These are phyloP conservation scores for Pinus tabuliformis DNA, from an alignment of 75 land plant genomes.

Conservation along the genomic window DNA sequence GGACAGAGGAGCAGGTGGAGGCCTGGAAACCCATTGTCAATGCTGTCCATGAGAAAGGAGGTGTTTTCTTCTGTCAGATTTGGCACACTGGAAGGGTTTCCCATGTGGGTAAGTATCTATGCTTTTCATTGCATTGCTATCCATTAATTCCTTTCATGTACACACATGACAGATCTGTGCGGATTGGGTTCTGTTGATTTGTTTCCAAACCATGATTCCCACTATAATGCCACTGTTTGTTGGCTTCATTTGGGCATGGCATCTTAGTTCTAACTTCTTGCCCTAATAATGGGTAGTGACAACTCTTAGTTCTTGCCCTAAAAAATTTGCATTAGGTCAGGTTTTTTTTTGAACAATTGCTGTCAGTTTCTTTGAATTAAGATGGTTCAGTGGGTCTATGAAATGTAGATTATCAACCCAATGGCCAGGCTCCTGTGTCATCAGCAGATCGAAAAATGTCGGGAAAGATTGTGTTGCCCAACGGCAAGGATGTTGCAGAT, in stretches of 20 bases:
- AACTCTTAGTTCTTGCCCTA: too few species aligned
- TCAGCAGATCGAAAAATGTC: conserved; percentile 18
- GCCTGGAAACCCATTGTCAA: conserved; percentile 46
- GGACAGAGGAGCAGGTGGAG: conserved; percentile 30
- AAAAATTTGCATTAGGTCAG: not conserved
- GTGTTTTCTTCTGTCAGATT: conserved; percentile 27
- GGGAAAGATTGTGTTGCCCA: not conserved
- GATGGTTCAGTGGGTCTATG: too few species aligned
- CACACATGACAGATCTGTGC: too few species aligned
- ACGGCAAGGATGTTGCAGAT: conserved; percentile 8
- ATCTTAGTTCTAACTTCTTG: too few species aligned
- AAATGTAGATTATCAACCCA: conserved; percentile 49
- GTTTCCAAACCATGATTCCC: too few species aligned
- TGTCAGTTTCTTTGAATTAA: too few species aligned
- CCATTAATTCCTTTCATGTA: too few species aligned
- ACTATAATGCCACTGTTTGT: too few species aligned
- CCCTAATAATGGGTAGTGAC: too few species aligned
- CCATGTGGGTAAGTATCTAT: not conserved
- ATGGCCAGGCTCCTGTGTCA: conserved; percentile 53
- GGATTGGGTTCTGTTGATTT: too few species aligned
- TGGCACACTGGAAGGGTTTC: conserved; percentile 37
- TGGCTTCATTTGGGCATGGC: not conserved
- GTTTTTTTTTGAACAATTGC: not conserved
- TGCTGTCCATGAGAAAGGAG: conserved; percentile 33
- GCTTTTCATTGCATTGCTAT: too few species aligned